These are phyloP conservation scores for Trichophyton verrucosum DNA, from an alignment of 2,329 filamentous ascomycete species.

Conservation along the genomic window DNA sequence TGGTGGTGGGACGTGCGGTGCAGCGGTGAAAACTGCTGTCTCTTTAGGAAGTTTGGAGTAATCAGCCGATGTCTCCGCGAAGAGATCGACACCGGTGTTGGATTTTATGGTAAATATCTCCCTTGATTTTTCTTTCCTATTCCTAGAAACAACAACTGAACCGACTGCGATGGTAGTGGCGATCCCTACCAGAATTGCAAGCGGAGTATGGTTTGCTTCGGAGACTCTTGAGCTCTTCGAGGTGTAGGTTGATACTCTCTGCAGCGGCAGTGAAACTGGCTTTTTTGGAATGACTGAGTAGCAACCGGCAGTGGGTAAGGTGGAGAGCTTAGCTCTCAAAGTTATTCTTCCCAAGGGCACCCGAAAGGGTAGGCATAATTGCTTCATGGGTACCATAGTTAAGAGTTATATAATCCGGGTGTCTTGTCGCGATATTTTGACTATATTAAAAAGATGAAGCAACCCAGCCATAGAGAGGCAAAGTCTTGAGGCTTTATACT, in stretches of 20 bases:
- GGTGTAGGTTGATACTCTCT: conserved; percentile 6
- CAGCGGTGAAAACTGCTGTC: conserved; percentile 20
- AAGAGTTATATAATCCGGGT: too few relatives aligned
- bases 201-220: background rate
- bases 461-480: background rate
- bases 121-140: background rate
- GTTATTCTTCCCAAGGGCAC: background rate
- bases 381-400: background rate
- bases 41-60: conserved; percentile 19
- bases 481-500: too few relatives aligned
- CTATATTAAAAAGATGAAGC: background rate
- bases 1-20: conserved; percentile 22
- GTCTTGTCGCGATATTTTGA: too few relatives aligned
- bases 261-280: background rate
- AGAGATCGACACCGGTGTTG: conserved; percentile 2
- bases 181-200: conserved; percentile 2
- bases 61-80: conserved; percentile 5
- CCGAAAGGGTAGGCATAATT: background rate
- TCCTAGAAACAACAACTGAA: background rate
- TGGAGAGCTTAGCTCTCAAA: background rate
- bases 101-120: conserved; percentile 4
- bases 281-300: background rate
- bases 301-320: background rate
- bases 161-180: background rate
- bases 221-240: background rate